Conservation (phyloP, 2,329 filamentous ascomycete genomes). For the Chaetomium olivaceum region DNA sequence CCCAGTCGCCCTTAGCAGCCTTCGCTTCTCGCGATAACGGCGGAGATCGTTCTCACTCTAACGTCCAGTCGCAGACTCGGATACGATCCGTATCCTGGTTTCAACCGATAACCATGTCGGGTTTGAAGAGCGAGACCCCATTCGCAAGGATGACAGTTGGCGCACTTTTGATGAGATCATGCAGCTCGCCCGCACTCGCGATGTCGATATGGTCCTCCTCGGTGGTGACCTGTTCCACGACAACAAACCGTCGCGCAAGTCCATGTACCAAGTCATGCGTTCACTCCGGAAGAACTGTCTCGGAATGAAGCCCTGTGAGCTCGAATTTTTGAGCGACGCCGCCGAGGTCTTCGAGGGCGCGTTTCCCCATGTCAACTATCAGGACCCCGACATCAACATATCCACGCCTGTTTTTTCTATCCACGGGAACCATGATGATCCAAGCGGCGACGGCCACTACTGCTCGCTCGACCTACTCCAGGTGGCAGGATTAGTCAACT, state of each 20-base stretch:
- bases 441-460: slow-evolving; percentile 90
- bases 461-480: slow-evolving; percentile 91
- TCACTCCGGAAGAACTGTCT: slow-evolving; percentile 90
- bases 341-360: slow-evolving; percentile 86
- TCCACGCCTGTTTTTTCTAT: slow-evolving; percentile 98
- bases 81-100: slow-evolving; percentile 92
- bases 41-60: slow-evolving; percentile 7
- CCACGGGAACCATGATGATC: slow-evolving; percentile 97
- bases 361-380: slow-evolving; percentile 95
- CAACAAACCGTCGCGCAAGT: slow-evolving; percentile 93
- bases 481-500: slow-evolving; percentile 88
- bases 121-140: slow-evolving; percentile 87
- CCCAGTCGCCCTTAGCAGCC: not conserved
- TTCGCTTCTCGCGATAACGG: not conserved
- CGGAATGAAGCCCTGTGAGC: slow-evolving; percentile 90
- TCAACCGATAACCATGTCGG: slow-evolving; percentile 98
- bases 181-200: slow-evolving; percentile 78
- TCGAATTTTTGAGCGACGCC: slow-evolving; percentile 92
- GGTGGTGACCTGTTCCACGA: slow-evolving; percentile 97
- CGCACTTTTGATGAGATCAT: slow-evolving; percentile 94
- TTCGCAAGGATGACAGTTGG: slow-evolving; percentile 97
- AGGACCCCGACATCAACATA: slow-evolving; percentile 95
- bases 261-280: slow-evolving; percentile 97
- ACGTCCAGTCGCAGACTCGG: slow-evolving; percentile 50
- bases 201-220: slow-evolving; percentile 97